These are phyloP conservation scores for Torulaspora pretoriensis DNA, from an alignment of 1,139 yeast species.

Conservation along the genomic window DNA sequence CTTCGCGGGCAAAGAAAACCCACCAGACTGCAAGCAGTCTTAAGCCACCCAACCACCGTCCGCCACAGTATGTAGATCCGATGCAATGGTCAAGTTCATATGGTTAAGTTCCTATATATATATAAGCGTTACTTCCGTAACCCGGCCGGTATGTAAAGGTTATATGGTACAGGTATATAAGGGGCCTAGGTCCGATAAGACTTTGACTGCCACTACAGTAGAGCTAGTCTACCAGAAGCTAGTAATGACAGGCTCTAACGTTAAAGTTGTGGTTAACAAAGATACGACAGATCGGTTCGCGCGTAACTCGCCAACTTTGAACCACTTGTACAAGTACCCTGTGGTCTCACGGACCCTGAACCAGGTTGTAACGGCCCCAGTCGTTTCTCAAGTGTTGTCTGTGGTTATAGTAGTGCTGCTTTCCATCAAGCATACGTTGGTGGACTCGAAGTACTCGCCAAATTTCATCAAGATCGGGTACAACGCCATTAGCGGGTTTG, in stretches of 20 bases:
- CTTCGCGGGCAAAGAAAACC: conserved; percentile 49
- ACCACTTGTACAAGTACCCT: conserved; percentile 24
- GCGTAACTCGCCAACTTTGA: conserved; percentile 23
- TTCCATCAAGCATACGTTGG: conserved; percentile 15
- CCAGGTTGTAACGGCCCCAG: conserved; percentile 17
- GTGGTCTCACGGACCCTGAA: conserved; percentile 14
- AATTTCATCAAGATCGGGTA: conserved; percentile 18
- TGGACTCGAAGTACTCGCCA: conserved; percentile 23
- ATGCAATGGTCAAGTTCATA: too few relatives aligned
- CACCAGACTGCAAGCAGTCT: conserved; percentile 85
- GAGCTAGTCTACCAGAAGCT: background rate
- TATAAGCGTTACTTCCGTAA: background rate
- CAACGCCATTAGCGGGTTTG: conserved; percentile 12
- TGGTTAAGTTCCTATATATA: background rate
- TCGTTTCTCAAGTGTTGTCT: conserved; percentile 18
- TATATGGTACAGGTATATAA: conserved; percentile 2
- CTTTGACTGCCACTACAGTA: background rate
- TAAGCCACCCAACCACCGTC: conserved; percentile 17
- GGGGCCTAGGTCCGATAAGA: background rate
- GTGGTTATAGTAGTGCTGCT: conserved; percentile 12
- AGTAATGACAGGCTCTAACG: conserved; percentile 12
- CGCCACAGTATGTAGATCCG: background rate
- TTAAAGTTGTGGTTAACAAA: conserved; percentile 23
- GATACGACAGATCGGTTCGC: conserved; percentile 24
- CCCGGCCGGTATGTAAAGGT: background rate